phyloP scores from a whole-genome alignment of 805 yeast genomes.

The Kurtzmaniella fragi region DNA sequence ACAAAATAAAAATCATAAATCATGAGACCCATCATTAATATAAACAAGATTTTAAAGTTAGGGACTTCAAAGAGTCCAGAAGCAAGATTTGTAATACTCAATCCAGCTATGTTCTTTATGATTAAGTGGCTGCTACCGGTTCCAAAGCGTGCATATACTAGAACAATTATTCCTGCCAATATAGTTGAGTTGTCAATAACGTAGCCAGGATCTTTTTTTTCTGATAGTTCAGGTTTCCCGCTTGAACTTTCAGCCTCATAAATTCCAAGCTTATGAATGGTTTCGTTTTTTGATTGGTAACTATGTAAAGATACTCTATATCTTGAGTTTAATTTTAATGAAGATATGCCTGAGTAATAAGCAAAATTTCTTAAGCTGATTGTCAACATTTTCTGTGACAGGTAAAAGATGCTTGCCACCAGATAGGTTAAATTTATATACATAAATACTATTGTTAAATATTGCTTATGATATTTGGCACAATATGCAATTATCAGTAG shows the following conservation, averaged over 20 bases:
- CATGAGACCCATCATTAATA: slow-evolving; percentile 47
- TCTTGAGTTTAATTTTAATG: slow-evolving; percentile 4
- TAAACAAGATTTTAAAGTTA: slow-evolving; percentile 41
- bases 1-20: slow-evolving; percentile 65
- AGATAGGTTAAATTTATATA: too few relatives aligned
- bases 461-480: too few relatives aligned
- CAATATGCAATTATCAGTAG: slow-evolving; percentile 1
- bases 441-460: too few relatives aligned
- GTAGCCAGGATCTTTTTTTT: slow-evolving; percentile 2
- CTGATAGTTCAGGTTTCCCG: slow-evolving; percentile 10
- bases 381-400: too few relatives aligned
- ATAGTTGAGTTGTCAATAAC: slow-evolving; percentile 10
- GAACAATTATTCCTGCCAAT: slow-evolving; percentile 8
- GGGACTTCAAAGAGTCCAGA: slow-evolving; percentile 34
- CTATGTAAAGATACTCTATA: neutral
- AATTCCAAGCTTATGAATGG: slow-evolving; percentile 28
- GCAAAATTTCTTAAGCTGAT: too few relatives aligned
- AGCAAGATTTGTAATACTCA: slow-evolving; percentile 40
- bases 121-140: slow-evolving; percentile 36
- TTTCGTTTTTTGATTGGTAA: slow-evolving; percentile 13
- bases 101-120: slow-evolving; percentile 35
- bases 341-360: too few relatives aligned
- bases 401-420: too few relatives aligned
- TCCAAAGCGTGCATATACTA: slow-evolving; percentile 10
- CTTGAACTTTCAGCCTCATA: slow-evolving; percentile 24